Base-by-base conservation (phyloP, 768 basidiomycete genomes). In the Tephrocybe rancida region DNA sequence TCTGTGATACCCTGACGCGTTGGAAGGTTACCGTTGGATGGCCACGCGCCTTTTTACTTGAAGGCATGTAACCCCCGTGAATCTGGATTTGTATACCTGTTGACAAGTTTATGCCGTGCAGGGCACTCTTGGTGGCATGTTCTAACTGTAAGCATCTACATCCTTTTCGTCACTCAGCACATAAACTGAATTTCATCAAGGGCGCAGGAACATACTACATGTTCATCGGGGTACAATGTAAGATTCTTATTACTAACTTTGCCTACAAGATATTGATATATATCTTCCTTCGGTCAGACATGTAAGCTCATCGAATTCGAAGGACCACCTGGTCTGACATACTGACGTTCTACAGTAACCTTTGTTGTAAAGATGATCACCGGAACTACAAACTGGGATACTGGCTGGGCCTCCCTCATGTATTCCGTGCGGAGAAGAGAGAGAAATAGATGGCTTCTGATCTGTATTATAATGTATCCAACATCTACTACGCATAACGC, bases 81-180 rank as follows among this genome's bases (percentile, higher is more conserved):
- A 21, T 7, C n/a, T 34, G 13, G 19, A 22, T 30, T 24, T n/a
- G 44, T 19, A 50, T 24, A n/a, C 43, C 8, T 21, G 51, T 48
- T 41, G 19, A 21, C 39, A 3, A 21, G 7, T 44, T 48, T 50
- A 32, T 25, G 44, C n/a, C 30, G 44, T 30, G 8, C 50, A 84
- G 84, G 86, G 10, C 87, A 89, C 60, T 81, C 86, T 10, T 88
- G 86, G 86, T 89, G 86, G 86, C 87, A 88, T 68, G 60, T 87
- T 26, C 68, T 88, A 14, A 87, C 86, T 13, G 85, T 84, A 55
- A 58, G 80, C 48, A 10, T 47, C 22, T 48, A 22, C 21, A 22
- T 25, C 7, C 27, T 25, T 11, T n/a, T 19, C 13, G 29, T 44
- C 4, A 26, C 11, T 41, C 22, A 27, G 7, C 26, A n/a, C n/a